phyloP scores from a whole-genome alignment of 1,284 basidiomycete species.

The Butyriboletus appendiculatus region DNA sequence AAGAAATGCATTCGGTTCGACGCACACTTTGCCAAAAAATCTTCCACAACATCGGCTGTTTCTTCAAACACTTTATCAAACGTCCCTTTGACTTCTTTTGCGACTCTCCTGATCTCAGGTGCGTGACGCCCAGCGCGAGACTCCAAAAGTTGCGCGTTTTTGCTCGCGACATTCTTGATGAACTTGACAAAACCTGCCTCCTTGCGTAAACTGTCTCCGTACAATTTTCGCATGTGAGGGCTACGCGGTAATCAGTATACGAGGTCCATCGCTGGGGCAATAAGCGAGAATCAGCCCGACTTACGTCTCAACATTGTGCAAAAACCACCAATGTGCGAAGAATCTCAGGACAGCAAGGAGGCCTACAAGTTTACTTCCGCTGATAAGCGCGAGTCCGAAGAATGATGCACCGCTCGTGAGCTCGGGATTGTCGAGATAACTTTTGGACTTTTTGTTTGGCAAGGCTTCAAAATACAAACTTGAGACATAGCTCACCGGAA shows the following conservation, averaged over 20 bases:
- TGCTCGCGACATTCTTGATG: constrained; percentile 86
- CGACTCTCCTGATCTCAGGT: constrained; percentile 77
- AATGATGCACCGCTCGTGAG: constrained; percentile 95
- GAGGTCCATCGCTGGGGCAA: background rate
- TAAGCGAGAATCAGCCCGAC: constrained; percentile 28
- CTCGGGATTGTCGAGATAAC: constrained; percentile 86
- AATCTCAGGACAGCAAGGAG: constrained; percentile 84
- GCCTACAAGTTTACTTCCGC: constrained; percentile 86
- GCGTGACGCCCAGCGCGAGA: constrained; percentile 67
- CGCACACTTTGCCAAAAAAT: constrained; percentile 88
- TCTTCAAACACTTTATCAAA: constrained; percentile 96
- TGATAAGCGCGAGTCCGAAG: constrained; percentile 91
- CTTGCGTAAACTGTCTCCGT: constrained; percentile 89
- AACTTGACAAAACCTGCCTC: constrained; percentile 98
- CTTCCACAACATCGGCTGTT: constrained; percentile 87
- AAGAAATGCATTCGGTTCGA: constrained; percentile 1
- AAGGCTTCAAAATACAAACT: background rate
- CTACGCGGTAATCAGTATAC: constrained; percentile 41
- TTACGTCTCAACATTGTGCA: constrained; percentile 85
- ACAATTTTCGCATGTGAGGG: constrained; percentile 96
- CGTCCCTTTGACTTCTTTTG: constrained; percentile 88
- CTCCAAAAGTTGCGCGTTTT: constrained; percentile 74
- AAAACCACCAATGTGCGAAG: constrained; percentile 90
- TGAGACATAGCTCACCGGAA: constrained; percentile 60
- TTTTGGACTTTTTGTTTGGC: constrained; percentile 16